A percentile compares a stretch with the other conserved stretches of the same genome.
These are phyloP conservation scores for Pseudogymnoascus sp. DNA, from an alignment of 2,329 filamentous ascomycete genomes.

Conservation along the genomic window DNA sequence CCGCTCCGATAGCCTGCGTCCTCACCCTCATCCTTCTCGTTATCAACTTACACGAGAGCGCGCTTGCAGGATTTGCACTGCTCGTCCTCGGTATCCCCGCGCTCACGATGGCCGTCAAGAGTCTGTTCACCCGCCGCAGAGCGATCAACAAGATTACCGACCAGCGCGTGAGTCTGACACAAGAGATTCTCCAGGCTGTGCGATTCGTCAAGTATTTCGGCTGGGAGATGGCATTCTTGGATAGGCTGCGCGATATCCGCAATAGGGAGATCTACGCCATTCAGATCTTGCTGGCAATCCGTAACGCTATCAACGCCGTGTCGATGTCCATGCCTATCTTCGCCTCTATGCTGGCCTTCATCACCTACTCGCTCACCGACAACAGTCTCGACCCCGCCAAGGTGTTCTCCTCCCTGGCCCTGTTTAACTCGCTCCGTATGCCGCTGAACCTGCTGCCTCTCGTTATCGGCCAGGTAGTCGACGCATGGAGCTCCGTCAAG, in stretches of 20 bases:
- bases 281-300: constrained; percentile 67
- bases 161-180: constrained; percentile 80
- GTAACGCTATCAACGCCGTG: constrained; percentile 60
- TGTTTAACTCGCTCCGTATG: constrained; percentile 87
- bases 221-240: constrained; percentile 84
- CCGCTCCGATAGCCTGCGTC: constrained; percentile 68
- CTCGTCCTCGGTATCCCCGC: constrained; percentile 71
- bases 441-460: constrained; percentile 84
- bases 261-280: constrained; percentile 74
- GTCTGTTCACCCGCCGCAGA: constrained; percentile 66
- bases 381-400: constrained; percentile 64
- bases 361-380: constrained; percentile 62
- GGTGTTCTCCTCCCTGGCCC: constrained; percentile 84
- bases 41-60: constrained; percentile 84
- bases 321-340: constrained; percentile 68
- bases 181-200: constrained; percentile 85
- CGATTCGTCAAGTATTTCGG: constrained; percentile 96
- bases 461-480: constrained; percentile 81
- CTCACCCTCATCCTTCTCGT: constrained; percentile 74
- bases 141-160: constrained; percentile 91
- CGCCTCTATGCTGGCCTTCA: constrained; percentile 90
- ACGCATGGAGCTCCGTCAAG: constrained; percentile 76
- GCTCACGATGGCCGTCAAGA: constrained; percentile 69
- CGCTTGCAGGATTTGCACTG: constrained; percentile 78
- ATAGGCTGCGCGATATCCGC: constrained; percentile 67